Base-by-base conservation (phyloP, 768 basidiomycete genomes). In the Russula ochroleuca region DNA sequence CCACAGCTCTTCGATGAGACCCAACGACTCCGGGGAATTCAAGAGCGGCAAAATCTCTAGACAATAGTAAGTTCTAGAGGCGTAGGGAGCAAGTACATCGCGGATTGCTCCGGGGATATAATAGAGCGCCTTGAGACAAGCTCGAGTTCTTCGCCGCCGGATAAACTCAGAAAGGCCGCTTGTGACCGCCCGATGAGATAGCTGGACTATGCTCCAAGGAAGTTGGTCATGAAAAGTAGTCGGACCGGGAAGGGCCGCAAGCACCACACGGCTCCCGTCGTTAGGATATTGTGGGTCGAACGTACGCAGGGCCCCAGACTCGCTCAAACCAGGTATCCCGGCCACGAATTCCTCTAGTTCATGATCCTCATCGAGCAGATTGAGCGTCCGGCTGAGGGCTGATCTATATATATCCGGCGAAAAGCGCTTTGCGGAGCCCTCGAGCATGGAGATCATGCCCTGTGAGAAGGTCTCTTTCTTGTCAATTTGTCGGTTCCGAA, bases 221-320 rank as follows among this genome's bases (percentile, higher is more conserved):
- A 53, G 59, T 41, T 43, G 38, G 14, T 47, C 23, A 14, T 49
- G 48, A 28, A 49, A n/a, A 7, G 31, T 53, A 31, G 31, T 45
- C 21, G 59, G 51, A 35, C 52, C 59, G 21, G 41, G 59, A 38
- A 53, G 31, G 13, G 33, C 51, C 15, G 41, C 51, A 33, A 61
- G 59, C 31, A 47, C 49, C 11, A 28, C 25, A 28, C 48, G 48
- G 14, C 48, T 25, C 21, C n/a, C 45, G 21, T 47, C 10, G 45
- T 47, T n/a, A 21, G 45, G 45, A 47, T n/a, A 23, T 9, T 11
- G 45, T 21, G n/a, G n/a, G 21, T 47, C 45, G 21, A 47, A 11
- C 10, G 4, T 21, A 21, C 45, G 45, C 11, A 47, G 45, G 45
- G 45, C 45, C 3, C n/a, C 11, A n/a, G 45, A 47, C 21, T 47